A percentile compares a stretch with the other conserved stretches of the same genome.
phyloP scores from a whole-genome alignment of 257 asterid species.

The Handroanthus guayacan region DNA sequence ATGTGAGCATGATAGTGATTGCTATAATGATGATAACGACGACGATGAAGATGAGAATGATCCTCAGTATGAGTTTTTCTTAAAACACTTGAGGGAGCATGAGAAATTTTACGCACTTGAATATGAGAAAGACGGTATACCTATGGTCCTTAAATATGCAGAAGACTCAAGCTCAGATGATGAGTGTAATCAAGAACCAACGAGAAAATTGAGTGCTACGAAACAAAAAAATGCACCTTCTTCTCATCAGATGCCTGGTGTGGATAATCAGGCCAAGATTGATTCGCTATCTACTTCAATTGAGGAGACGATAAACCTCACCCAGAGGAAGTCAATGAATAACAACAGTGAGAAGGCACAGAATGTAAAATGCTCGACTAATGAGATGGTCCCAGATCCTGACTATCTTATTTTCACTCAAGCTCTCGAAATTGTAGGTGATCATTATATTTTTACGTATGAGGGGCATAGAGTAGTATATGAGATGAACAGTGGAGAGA shows the following conservation, averaged over 20 bases:
- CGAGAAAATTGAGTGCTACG: constrained; percentile 25
- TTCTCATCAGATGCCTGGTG: constrained; percentile 7
- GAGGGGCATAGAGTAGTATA: constrained; percentile 13
- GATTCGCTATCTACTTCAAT: not conserved
- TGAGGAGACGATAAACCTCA: constrained; percentile 7
- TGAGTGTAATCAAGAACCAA: constrained; percentile 30
- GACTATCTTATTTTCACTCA: not conserved
- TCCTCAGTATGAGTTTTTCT: constrained; percentile 32
- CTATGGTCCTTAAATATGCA: constrained; percentile 34
- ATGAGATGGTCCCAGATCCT: constrained; percentile 19
- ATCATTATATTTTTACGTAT: not conserved
- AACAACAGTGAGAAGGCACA: constrained; percentile 25
- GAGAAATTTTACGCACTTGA: constrained; percentile 34
- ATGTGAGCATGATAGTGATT: not conserved
- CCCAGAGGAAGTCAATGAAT: not conserved
- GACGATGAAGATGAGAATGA: constrained; percentile 30
- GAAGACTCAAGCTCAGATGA: constrained; percentile 25
- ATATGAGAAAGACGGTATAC: constrained; percentile 2
- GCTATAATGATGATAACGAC: not conserved
- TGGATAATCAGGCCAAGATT: not conserved
- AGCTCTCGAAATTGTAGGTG: not conserved
- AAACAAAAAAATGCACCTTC: constrained; percentile 18
- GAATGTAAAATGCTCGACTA: not conserved
- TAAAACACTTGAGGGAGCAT: constrained; percentile 26
- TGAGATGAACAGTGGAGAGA: constrained; percentile 12